Evolutionary conservation across 176 grass and related monocot species (phyloP).

Genomic region (Luzula sylvatica): DNA sequence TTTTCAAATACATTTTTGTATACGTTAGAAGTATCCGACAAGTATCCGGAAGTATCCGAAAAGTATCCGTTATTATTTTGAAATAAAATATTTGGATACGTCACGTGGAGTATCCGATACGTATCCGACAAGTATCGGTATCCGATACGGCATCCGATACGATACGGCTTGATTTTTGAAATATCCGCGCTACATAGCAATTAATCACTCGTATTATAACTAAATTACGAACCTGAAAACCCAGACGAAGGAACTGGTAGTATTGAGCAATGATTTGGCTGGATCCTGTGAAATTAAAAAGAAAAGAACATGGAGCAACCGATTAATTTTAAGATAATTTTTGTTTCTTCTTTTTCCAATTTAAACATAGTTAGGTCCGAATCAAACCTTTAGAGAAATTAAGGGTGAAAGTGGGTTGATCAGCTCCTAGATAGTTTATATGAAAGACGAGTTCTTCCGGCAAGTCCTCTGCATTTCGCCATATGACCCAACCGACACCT

Average conservation of each 20-base stretch:
- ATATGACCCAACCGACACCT: slow-evolving; percentile 76
- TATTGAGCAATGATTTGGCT: slow-evolving; percentile 94
- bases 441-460: slow-evolving; percentile 91
- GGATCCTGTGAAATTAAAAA: slow-evolving; percentile 29
- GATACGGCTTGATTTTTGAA: too few relatives aligned
- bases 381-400: slow-evolving; percentile 84
- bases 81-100: too few relatives aligned
- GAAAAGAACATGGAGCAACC: neutral
- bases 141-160: too few relatives aligned
- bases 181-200: too few relatives aligned
- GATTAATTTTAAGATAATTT: neutral
- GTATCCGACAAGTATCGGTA: too few relatives aligned
- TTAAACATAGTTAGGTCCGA: neutral
- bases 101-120: too few relatives aligned
- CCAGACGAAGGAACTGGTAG: slow-evolving; percentile 77
- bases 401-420: slow-evolving; percentile 91
- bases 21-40: too few relatives aligned
- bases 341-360: neutral
- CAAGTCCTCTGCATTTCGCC: slow-evolving; percentile 57
- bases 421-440: slow-evolving; percentile 94
- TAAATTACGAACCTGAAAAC: slow-evolving; percentile 48
- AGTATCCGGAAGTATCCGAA: too few relatives aligned
- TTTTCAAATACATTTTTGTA: too few relatives aligned
- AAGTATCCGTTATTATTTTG: too few relatives aligned
- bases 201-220: too few relatives aligned